Conservation (phyloP, 805 yeast species). For the Pichia paraexigua region DNA sequence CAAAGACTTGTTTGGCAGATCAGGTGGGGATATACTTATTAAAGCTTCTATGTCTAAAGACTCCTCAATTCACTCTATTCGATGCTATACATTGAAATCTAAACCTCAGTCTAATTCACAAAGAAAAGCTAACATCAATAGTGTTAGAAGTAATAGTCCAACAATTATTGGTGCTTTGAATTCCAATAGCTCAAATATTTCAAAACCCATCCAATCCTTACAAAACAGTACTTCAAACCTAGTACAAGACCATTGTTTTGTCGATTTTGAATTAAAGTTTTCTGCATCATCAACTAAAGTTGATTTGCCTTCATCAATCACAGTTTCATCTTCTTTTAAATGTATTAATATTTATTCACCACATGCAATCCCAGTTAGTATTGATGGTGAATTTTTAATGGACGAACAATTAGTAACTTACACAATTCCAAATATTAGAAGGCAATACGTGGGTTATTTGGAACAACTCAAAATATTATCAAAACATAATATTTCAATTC, state of each 20-base stretch:
- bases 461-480: background rate
- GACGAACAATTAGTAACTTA: constrained; percentile 5
- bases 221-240: background rate
- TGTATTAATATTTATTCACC: background rate
- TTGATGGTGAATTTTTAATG: constrained; percentile 8
- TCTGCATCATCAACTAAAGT: background rate
- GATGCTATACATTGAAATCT: background rate
- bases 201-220: background rate
- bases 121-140: background rate
- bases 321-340: constrained; percentile 1
- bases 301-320: constrained; percentile 2
- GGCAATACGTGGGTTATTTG: background rate
- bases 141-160: background rate
- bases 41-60: constrained; percentile 5
- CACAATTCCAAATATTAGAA: constrained; percentile 4
- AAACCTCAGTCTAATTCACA: background rate
- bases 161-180: background rate
- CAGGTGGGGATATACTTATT: constrained; percentile 4
- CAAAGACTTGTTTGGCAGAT: constrained; percentile 2
- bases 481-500: background rate
- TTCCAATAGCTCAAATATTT: constrained; percentile 2
- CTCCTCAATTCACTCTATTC: constrained; percentile 1
- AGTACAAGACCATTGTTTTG: constrained; percentile 4
- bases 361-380: constrained; percentile 2
- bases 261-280: background rate